phyloP scores from a whole-genome alignment of 2,329 filamentous ascomycete species.

The Aspergillus hortae region DNA sequence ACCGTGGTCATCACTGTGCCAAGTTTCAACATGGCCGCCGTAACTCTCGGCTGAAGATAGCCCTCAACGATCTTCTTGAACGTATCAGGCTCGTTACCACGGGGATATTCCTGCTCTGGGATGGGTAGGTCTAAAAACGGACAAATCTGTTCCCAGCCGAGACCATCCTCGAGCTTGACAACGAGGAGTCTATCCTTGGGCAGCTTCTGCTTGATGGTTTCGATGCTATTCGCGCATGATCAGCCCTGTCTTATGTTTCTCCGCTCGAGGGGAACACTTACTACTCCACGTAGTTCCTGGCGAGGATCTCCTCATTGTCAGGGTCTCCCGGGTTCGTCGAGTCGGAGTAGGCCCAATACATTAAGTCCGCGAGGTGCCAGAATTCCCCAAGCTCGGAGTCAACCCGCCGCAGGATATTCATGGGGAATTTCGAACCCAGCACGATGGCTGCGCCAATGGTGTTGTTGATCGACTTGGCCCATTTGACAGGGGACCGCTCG shows the following conservation, averaged over 20 bases:
- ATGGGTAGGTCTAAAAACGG: slow-evolving; percentile 18
- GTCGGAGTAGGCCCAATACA: slow-evolving; percentile 11
- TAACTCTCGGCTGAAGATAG: slow-evolving; percentile 12
- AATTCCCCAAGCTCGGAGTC: slow-evolving; percentile 14
- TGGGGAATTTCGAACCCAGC: slow-evolving; percentile 11
- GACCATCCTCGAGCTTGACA: slow-evolving; percentile 18
- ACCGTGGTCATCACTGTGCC: slow-evolving; percentile 10
- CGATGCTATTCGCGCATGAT: slow-evolving; percentile 11
- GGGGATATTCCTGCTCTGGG: slow-evolving; percentile 19
- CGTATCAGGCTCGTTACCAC: slow-evolving; percentile 18
- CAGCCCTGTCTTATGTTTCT: not conserved
- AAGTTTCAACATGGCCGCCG: slow-evolving; percentile 10
- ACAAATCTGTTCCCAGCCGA: slow-evolving; percentile 23
- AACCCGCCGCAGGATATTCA: slow-evolving; percentile 20
- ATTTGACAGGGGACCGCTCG: slow-evolving; percentile 18
- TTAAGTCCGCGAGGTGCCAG: slow-evolving; percentile 6
- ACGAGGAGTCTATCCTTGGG: slow-evolving; percentile 17
- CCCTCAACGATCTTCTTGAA: slow-evolving; percentile 13
- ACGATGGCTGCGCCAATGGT: slow-evolving; percentile 8
- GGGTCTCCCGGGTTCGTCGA: slow-evolving; percentile 10
- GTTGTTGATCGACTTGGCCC: slow-evolving; percentile 21
- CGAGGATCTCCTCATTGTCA: slow-evolving; percentile 13
- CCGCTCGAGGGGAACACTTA: slow-evolving; percentile 5
- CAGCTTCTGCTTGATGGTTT: slow-evolving; percentile 14
- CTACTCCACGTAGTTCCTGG: slow-evolving; percentile 19